These are phyloP conservation scores for Ogataea sp. DNA, from an alignment of 805 yeast genomes.

Conservation along the genomic window DNA sequence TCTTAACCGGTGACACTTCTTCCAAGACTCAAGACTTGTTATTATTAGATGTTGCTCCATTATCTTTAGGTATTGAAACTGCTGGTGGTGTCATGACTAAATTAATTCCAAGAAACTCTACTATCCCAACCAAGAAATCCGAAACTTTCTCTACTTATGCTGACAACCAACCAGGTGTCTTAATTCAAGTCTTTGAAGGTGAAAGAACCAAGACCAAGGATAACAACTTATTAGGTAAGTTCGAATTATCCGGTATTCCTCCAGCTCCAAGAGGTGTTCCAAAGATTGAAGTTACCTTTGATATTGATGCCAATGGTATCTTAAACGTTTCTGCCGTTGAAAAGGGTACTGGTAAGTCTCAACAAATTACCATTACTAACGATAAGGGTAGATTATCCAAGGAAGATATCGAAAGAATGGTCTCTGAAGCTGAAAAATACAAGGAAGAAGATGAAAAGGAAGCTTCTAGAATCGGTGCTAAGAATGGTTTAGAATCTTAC, in stretches of 20 bases:
- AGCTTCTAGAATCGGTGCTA: slow-evolving; percentile 85
- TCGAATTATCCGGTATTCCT: slow-evolving; percentile 93
- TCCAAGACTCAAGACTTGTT: slow-evolving; percentile 92
- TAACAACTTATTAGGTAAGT: slow-evolving; percentile 94
- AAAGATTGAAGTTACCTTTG: slow-evolving; percentile 95
- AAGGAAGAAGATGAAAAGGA: slow-evolving; percentile 95
- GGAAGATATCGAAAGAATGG: slow-evolving; percentile 98
- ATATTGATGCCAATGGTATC: slow-evolving; percentile 95
- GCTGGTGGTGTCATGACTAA: slow-evolving; percentile 99
- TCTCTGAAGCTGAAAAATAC: slow-evolving; percentile 93
- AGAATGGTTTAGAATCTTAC: slow-evolving; percentile 93
- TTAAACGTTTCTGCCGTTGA: slow-evolving; percentile 93
- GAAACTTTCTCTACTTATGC: slow-evolving; percentile 95
- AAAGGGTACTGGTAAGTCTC: slow-evolving; percentile 97
- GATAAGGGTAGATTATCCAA: slow-evolving; percentile 97
- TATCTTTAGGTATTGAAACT: slow-evolving; percentile 95
- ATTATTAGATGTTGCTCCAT: slow-evolving; percentile 93
- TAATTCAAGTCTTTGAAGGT: slow-evolving; percentile 97
- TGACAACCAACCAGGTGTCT: slow-evolving; percentile 98
- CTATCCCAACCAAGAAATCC: slow-evolving; percentile 96
- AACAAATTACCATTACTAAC: slow-evolving; percentile 95
- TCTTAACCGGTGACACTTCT: slow-evolving; percentile 90
- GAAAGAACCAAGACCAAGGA: slow-evolving; percentile 95
- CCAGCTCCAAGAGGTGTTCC: slow-evolving; percentile 99
- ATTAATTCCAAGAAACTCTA: slow-evolving; percentile 96